Conservation (phyloP, 768 basidiomycete species). For the Auriscalpium vulgare region DNA sequence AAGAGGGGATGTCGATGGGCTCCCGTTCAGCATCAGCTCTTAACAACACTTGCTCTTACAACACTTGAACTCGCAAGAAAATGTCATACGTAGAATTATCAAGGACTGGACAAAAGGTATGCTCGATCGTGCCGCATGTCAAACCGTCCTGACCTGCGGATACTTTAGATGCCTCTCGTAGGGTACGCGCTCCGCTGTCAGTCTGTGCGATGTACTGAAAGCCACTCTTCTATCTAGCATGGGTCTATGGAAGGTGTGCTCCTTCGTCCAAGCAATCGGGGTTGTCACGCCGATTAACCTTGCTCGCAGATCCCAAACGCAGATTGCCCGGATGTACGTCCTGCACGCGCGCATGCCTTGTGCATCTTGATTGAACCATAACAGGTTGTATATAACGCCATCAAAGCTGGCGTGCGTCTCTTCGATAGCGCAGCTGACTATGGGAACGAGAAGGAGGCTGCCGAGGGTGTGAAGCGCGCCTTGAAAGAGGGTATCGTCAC, state of each 20-base stretch:
- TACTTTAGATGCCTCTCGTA: constrained; percentile 56
- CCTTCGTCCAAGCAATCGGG: too few species aligned
- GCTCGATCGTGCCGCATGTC: constrained; percentile 4
- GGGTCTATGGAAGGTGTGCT: constrained; percentile 59
- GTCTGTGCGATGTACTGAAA: too few species aligned
- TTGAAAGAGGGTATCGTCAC: constrained; percentile 76
- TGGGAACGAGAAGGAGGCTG: constrained; percentile 85
- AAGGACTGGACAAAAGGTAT: constrained; percentile 51
- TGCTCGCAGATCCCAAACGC: constrained; percentile 44
- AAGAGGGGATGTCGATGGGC: too few species aligned
- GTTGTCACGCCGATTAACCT: not conserved
- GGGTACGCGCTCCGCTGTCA: constrained; percentile 36
- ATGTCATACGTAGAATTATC: too few species aligned
- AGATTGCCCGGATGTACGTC: constrained; percentile 48
- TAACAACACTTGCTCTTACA: too few species aligned
- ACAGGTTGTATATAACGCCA: constrained; percentile 75
- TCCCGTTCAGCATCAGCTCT: too few species aligned
- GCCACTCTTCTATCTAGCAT: constrained; percentile 31
- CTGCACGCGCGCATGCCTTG: not conserved
- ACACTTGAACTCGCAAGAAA: too few species aligned
- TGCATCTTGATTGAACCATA: not conserved
- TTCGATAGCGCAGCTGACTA: constrained; percentile 84
- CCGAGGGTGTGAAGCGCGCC: constrained; percentile 71
- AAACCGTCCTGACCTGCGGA: not conserved
- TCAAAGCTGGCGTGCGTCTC: constrained; percentile 82